Evolutionary conservation across 2,329 filamentous ascomycete genomes (phyloP), one percentile per base, ranked within the genome.

Genomic region (Penicillium sp.): DNA sequence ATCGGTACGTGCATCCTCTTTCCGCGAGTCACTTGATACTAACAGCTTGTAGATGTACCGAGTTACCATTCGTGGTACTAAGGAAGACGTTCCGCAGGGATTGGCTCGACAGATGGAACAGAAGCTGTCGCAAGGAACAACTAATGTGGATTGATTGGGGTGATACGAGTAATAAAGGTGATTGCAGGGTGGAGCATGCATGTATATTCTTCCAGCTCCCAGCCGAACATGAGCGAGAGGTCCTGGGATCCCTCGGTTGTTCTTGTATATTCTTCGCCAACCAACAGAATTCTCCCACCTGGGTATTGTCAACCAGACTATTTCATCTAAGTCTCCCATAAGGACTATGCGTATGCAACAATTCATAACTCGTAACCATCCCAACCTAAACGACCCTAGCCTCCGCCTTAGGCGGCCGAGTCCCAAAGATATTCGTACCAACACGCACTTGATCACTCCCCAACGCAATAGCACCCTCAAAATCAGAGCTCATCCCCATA

Each of bases 401-500:
- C 71, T 95, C 87, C 42, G 81, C 81, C 78, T 86, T 95, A 32
- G 81, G 77, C 13, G 89, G 89, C 64, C 93, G 80, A 65, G 84
- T 75, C 1, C 93, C 93, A 68, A 98, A 98, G 50, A 98, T 95
- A 1, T 88, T 92, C 65, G 89, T 97, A 1, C 93, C 93, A 7
- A 98, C 83, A 50, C 93, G 81, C 5, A 98, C 91, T 77, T 97
- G 90, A 60, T 82, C 79, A 72, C 91, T 96, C 0, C 93, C 93
- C 75, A 89, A 75, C 10, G 71, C 73, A 64, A 97, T 85, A 0
- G 93, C 93, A 6, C 86, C 87, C 75, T 95, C 91, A 69, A 92
- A 98, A 70, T 98, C 93, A 64, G 89, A 84, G 67, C 90, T 96
- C 93, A 98, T 98, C 6, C 92, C 92, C 92, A 98, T 98, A 71